Evolutionary conservation across 768 basidiomycete species (phyloP).

Genomic region (Hygrocybe punicea): DNA sequence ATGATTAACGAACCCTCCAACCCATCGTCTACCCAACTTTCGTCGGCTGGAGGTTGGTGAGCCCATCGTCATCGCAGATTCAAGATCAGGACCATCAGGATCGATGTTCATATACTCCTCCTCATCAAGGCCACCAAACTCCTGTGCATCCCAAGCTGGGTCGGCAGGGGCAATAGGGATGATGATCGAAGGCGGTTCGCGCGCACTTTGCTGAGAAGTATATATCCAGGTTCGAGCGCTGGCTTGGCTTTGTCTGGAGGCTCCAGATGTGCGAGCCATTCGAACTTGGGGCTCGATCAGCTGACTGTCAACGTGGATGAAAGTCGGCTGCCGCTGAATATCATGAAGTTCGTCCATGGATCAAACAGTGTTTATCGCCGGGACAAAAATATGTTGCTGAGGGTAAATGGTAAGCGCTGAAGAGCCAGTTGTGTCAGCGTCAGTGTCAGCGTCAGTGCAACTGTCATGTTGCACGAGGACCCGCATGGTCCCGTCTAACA

Average conservation of each 20-base stretch:
- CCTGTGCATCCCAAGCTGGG: not conserved
- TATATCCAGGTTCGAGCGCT: slow-evolving; percentile 41
- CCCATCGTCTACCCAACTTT: slow-evolving; percentile 27
- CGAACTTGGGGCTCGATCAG: not conserved
- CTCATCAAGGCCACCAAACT: slow-evolving; percentile 22
- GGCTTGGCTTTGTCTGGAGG: slow-evolving; percentile 7
- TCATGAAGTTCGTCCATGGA: not conserved
- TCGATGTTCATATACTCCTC: slow-evolving; percentile 33
- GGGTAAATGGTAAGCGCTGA: not conserved
- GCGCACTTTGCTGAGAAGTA: slow-evolving; percentile 32
- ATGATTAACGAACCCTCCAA: slow-evolving; percentile 40
- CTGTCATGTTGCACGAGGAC: too few relatives aligned
- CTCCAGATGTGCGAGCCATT: not conserved
- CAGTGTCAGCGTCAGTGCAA: too few relatives aligned
- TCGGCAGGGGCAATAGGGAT: slow-evolving; percentile 22
- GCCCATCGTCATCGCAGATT: not conserved
- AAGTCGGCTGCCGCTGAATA: not conserved
- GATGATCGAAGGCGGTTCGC: slow-evolving; percentile 29
- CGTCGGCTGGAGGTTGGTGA: not conserved
- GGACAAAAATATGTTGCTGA: too few relatives aligned
- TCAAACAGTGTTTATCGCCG: not conserved
- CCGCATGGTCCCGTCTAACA: too few relatives aligned
- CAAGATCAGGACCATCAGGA: slow-evolving; percentile 14
- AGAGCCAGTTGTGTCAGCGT: too few relatives aligned
- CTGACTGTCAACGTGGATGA: slow-evolving; percentile 1